Evolutionary conservation across 2,329 filamentous ascomycete genomes (phyloP).

Genomic region (Catunica adiposa): DNA sequence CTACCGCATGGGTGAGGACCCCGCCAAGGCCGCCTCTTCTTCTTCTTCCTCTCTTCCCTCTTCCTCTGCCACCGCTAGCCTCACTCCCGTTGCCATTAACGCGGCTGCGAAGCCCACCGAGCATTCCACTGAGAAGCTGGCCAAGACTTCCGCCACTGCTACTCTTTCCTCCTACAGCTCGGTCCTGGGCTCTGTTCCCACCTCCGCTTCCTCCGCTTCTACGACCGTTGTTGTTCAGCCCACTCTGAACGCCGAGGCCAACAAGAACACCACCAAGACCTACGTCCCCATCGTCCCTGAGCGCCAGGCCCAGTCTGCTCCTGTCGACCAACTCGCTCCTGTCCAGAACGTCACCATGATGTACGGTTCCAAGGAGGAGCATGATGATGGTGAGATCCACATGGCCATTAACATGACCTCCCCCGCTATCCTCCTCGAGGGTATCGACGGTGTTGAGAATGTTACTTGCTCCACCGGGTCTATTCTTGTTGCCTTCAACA

Average conservation of each 20-base stretch:
- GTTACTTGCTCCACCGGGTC: constrained; percentile 15
- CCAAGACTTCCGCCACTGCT: not conserved
- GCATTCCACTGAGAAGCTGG: no score
- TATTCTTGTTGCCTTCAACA: constrained; percentile 16
- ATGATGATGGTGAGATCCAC: constrained; percentile 16
- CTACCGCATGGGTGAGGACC: not conserved
- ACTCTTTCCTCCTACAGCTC: not conserved
- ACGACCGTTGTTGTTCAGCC: constrained; percentile 2
- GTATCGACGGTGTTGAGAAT: constrained; percentile 14
- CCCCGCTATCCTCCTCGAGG: constrained; percentile 17
- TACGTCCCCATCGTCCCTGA: constrained; percentile 16
- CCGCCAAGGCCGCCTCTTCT: not conserved
- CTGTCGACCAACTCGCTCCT: not conserved
- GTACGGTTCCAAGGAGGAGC: constrained; percentile 15
- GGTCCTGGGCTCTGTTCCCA: not conserved
- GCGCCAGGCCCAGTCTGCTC: constrained; percentile 15
- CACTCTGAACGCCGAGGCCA: not conserved
- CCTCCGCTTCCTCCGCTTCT: not conserved
- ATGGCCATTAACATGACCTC: constrained; percentile 16
- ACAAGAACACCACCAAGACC: constrained; percentile 13
- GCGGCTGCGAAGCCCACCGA: not conserved
- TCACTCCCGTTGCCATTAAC: not conserved
- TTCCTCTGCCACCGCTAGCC: not conserved
- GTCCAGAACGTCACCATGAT: constrained; percentile 8
- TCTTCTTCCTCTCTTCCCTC: not conserved